Conservation (phyloP, 805 yeast genomes). For the Suhomyces prunicola region DNA sequence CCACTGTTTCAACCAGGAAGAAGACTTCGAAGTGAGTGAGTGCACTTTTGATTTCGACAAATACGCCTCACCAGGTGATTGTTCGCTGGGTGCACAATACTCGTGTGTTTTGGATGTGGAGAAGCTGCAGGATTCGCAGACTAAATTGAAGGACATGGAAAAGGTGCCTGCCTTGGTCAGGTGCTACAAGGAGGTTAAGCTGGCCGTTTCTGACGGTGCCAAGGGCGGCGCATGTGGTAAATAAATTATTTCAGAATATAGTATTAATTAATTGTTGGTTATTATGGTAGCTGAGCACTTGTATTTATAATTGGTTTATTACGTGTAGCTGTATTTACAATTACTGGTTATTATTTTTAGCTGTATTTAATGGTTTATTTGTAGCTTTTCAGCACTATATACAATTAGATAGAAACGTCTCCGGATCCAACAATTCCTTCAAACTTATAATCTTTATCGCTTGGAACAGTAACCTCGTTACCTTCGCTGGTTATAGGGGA, state of each 20-base stretch:
- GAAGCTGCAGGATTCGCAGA: conserved; percentile 8
- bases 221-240: conserved; percentile 12
- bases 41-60: conserved; percentile 10
- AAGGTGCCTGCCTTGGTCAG: conserved; percentile 10
- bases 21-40: conserved; percentile 7
- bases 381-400: conserved; percentile 5
- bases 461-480: conserved; percentile 51
- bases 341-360: too few species aligned
- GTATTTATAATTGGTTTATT: too few species aligned
- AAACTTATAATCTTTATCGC: conserved; percentile 46
- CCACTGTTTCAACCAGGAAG: conserved; percentile 10
- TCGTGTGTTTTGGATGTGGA: conserved; percentile 13
- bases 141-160: conserved; percentile 10
- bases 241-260: background rate
- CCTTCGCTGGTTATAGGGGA: conserved; percentile 60
- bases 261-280: too few species aligned
- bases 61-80: conserved; percentile 10
- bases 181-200: conserved; percentile 9
- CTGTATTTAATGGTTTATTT: background rate
- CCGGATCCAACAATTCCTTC: conserved; percentile 43
- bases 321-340: too few species aligned
- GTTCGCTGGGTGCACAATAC: conserved; percentile 11
- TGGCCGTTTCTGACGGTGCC: conserved; percentile 6
- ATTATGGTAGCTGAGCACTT: too few species aligned
- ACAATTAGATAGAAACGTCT: conserved; percentile 40